Evolutionary conservation across 768 basidiomycete genomes (phyloP).

Genomic region (Calocybe indica): DNA sequence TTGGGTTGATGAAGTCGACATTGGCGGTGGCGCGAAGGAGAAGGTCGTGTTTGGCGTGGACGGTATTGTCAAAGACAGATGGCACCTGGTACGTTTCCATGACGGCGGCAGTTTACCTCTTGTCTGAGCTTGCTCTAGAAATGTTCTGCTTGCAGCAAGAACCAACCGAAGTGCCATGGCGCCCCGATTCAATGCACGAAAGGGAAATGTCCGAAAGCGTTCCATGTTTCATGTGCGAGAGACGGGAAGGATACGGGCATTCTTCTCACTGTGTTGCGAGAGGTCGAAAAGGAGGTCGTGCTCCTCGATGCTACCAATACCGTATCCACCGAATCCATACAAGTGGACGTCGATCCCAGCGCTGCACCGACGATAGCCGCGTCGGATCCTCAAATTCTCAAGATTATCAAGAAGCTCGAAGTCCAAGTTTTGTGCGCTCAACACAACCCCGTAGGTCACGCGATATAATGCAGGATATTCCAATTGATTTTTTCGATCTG

Average conservation of each 20-base stretch:
- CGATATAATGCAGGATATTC: background rate
- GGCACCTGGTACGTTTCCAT: constrained; percentile 72
- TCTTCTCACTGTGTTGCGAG: constrained; percentile 54
- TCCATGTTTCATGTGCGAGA: constrained; percentile 87
- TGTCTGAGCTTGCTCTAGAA: constrained; percentile 45
- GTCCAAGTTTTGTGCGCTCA: constrained; percentile 77
- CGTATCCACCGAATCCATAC: constrained; percentile 8
- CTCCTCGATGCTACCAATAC: constrained; percentile 37
- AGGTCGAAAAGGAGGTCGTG: constrained; percentile 80
- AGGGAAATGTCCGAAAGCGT: constrained; percentile 90
- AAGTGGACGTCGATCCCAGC: constrained; percentile 26
- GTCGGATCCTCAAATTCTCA: constrained; percentile 36
- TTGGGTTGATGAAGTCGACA: constrained; percentile 74
- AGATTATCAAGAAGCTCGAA: constrained; percentile 67
- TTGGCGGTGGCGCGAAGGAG: constrained; percentile 33
- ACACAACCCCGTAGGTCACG: constrained; percentile 79
- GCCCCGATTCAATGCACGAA: constrained; percentile 90
- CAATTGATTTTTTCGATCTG: background rate
- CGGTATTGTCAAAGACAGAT: constrained; percentile 84
- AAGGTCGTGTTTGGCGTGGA: constrained; percentile 78
- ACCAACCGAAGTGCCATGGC: constrained; percentile 59
- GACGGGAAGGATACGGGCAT: constrained; percentile 48
- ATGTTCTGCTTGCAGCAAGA: constrained; percentile 82
- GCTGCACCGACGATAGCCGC: constrained; percentile 6
- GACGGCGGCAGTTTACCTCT: constrained; percentile 1